These are phyloP conservation scores for Ceratocystis cacaofunesta DNA, from an alignment of 2,329 filamentous ascomycete genomes.

Conservation along the genomic window DNA sequence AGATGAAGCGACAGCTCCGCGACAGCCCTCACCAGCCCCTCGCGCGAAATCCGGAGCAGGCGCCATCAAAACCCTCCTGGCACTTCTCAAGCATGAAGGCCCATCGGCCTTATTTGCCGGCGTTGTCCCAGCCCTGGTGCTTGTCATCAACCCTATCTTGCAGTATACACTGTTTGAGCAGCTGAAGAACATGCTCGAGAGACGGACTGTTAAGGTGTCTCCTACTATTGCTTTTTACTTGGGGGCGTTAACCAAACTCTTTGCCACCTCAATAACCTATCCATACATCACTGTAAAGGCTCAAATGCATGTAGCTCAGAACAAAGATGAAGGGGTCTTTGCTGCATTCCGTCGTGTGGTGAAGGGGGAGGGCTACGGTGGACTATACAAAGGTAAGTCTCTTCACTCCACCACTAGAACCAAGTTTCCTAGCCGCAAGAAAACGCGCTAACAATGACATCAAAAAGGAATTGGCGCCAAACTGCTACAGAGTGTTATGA, in stretches of 20 bases:
- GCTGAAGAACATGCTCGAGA: conserved; percentile 82
- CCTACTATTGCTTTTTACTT: conserved; percentile 80
- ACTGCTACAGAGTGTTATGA: conserved; percentile 91
- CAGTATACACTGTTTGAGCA: conserved; percentile 99
- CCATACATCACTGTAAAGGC: conserved; percentile 99
- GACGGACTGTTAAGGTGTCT: conserved; percentile 49
- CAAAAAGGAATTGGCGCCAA: conserved; percentile 76
- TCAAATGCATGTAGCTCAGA: conserved; percentile 81
- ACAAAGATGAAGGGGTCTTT: conserved; percentile 64
- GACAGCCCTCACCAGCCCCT: conserved; percentile 24
- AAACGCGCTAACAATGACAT: conserved; percentile 17
- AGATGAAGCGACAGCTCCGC: conserved; percentile 27
- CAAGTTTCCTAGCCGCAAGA: neutral
- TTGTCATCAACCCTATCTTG: conserved; percentile 95
- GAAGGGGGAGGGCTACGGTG: conserved; percentile 75
- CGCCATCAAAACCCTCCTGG: conserved; percentile 67
- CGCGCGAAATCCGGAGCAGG: conserved; percentile 41
- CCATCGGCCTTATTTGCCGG: conserved; percentile 75
- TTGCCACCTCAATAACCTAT: conserved; percentile 88
- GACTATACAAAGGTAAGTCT: conserved; percentile 73
- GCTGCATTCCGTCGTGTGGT: conserved; percentile 66
- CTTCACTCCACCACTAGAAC: neutral
- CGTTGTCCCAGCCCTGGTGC: conserved; percentile 77
- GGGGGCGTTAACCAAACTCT: conserved; percentile 83
- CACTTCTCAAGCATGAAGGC: conserved; percentile 71